Base-by-base conservation (phyloP, 192 early-diverging fungal species). In the Paraglomus brasilianum region DNA sequence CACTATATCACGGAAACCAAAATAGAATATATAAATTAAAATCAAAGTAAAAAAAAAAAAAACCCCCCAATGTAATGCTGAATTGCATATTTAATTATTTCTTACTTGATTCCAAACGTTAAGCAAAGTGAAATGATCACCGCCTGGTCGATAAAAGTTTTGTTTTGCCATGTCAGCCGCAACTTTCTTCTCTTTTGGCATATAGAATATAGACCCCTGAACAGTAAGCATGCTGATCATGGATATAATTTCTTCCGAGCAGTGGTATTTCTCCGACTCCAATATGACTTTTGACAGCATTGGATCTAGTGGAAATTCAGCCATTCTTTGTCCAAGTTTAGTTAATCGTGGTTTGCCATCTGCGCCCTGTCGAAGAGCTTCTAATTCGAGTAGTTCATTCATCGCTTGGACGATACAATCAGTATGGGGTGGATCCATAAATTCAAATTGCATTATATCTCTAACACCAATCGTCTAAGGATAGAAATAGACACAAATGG, bases 231-330 rank as follows among this genome's bases (percentile, higher is more conserved):
- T 97, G 13, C 93, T 89, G 61, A 93, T 92, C 68, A 99, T 95
- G 5, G 93, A 94, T 4, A 90, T 91, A 38, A 91, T 75, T 52
- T 98, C 95, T 73, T 98, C 97, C 4, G 94, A 90, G 73, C 97
- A 99, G 39, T 83, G 78, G 72, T 95, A 97, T 71, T 93, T 92
- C 76, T 96, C 95, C 0, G 94, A 91, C 8, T 88, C 92, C 57
- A 99, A 83, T 49, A 98, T 81, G 10, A 92, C 86, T 72, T 97
- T 96, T 70, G 92, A 92, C 71, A 97, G 81, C 87, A 93, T 92
- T 4, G 97, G 97, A 72, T 99, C 96, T 69, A 92, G 84, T 5
- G 97, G 97, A 72, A 97, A 95, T 85, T 99, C 97, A 38, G 96
- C 95, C 97, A 99, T 99, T 14, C 93, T 81, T 10, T 95, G 88